A percentile compares a stretch with the other conserved stretches of the same genome.
Conservation (phyloP, 2,329 filamentous ascomycete species). For the Fusarium clavum region DNA sequence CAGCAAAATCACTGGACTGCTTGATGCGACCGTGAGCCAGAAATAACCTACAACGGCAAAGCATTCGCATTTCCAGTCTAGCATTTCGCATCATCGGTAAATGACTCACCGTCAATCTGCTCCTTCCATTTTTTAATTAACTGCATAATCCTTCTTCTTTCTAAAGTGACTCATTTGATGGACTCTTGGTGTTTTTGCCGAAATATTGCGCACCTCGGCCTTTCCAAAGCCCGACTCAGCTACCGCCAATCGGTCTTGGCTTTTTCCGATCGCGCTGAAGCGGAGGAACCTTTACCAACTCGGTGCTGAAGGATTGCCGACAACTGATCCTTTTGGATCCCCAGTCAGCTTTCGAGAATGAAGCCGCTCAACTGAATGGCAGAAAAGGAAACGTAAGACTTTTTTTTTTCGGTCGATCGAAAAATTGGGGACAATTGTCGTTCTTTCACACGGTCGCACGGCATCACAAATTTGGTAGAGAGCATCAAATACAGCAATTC, state of each 20-base stretch:
- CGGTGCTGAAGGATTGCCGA: not conserved
- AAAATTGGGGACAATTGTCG: no score
- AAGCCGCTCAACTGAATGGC: no score
- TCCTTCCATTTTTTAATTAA: not conserved
- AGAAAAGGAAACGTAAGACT: no score
- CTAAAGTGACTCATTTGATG: constrained; percentile 7
- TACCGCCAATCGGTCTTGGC: not conserved
- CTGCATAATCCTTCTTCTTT: not conserved
- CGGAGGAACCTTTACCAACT: not conserved
- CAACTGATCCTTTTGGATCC: not conserved
- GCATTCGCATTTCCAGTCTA: not conserved
- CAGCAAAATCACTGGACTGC: not conserved
- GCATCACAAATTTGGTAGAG: no score
- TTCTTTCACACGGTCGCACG: not conserved
- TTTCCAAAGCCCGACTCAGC: not conserved
- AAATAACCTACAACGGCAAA: not conserved
- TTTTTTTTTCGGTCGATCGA: no score
- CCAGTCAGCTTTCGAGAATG: not conserved
- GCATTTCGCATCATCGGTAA: not conserved
- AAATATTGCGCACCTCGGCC: constrained; percentile 13
- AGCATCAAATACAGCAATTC: not conserved
- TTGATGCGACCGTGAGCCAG: no score
- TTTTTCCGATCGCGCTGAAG: not conserved
- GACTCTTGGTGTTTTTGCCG: not conserved
- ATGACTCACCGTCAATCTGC: not conserved